Evolutionary conservation across 208 protist species (phyloP), one percentile per base, ranked within the genome.

Genomic region (Zelonia costaricensis): DNA sequence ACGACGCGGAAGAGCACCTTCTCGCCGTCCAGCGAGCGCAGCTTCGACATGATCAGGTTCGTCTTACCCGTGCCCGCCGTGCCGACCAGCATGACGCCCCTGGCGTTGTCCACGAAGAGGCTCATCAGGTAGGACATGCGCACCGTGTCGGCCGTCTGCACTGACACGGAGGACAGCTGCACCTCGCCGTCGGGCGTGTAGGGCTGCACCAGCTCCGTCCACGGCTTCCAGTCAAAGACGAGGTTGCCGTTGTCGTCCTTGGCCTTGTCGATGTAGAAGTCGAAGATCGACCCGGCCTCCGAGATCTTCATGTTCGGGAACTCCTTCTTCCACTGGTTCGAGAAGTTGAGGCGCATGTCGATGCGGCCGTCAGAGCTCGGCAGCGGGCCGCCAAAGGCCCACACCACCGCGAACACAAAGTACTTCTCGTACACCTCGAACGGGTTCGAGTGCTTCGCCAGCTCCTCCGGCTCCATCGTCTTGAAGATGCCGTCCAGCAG

Each of bases 31-130:
- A 99, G 76, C 4, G 82, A 85, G 47, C 86, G 75, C 48, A 99
- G 78, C 62, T 98, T 97, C n/a, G 91, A 90, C 82, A 98, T 97
- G 54, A 99, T 95, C 22, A 99, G 76, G 46, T 96, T 97, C 20
- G 98, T 99, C 84, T 99, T 99, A 43, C 94, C 98, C 9, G 97
- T 98, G 73, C 98, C 98, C 15, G 98, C 94, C 4, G 88, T 97
- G 61, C 98, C 98, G 15, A 98, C 94, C 47, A 99, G 91, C 92
- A 99, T 97, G 25, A 98, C 89, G 33, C 95, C 95, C 59, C 93
- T 88, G n/a, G 82, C 82, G 62, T 97, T 93, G 69, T 97, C 82
- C 18, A 98, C 71, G 22, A 99, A 90, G 20, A 97, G 76, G 46
- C 93, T 92, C 80, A 98, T 97, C 31, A 98, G 67, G 70, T 97